Base-by-base conservation (phyloP, 169 alveolate species). In the Eimeria sp. region DNA sequence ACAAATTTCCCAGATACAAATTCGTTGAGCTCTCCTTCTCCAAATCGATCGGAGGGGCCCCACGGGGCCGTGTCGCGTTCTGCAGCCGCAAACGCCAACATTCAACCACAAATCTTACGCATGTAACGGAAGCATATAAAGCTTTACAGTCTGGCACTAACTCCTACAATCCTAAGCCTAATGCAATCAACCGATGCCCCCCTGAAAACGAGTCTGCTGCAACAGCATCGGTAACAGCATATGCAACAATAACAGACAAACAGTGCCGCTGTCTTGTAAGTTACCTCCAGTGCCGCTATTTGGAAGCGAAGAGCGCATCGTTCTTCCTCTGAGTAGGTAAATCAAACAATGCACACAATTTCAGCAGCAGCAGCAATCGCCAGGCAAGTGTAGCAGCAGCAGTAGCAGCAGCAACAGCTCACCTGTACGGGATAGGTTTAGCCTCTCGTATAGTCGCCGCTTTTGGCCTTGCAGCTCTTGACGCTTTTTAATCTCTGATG, bases 1-100 rank as follows among this genome's bases (percentile, higher is more conserved):
- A 97, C 22, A 98, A 95, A 82, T 98, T 98, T 67, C 99, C 99
- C 61, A 98, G 95, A 67, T 98, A 98, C 47, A 98, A 51, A 80
- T 98, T 97, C 30, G 97, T 95, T 65, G 96, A 76, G 73, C 92
- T 65, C 80, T 96, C 97, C 70, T 88, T 95, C 84, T 95, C 97
- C 40, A 92, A 84, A 47, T 87, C 90, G 65, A 84, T 76, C 45
- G 96, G 96, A 57, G 95, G 94, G n/a, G 97, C 96, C 78, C 97
- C 97, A 3, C 95, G 90, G 89, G 95, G 96, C 76, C 96, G 95
- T 75, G 96, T 97, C 72, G 97, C 97, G 70, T 97, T 95, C 96
- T 97, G 96, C 47, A 94, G 94, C 5, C 40, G 51, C 51, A 63
- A 11, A 87, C 78, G 1, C 43, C 82, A 87, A 11, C 45, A 18